Evolutionary conservation across 1,284 basidiomycete species (phyloP).

Genomic region (Stereum hirsutum): DNA sequence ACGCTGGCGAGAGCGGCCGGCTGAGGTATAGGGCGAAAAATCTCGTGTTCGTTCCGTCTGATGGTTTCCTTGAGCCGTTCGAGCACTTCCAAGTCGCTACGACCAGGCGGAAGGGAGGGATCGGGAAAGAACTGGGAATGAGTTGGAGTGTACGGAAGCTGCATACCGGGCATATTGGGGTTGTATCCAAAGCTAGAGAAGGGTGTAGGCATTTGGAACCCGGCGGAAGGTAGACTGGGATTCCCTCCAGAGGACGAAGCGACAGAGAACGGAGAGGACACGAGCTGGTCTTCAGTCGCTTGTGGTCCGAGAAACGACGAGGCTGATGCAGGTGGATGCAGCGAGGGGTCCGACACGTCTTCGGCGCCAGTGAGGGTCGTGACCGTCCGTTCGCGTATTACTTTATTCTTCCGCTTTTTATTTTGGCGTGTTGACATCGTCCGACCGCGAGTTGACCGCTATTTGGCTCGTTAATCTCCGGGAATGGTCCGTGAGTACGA

Average conservation of each 20-base stretch:
- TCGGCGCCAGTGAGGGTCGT: slow-evolving; percentile 40
- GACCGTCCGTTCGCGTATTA: slow-evolving; percentile 52
- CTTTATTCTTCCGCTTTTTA: slow-evolving; percentile 44
- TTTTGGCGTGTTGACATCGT: slow-evolving; percentile 56
- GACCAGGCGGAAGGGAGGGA: slow-evolving; percentile 17
- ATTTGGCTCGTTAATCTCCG: too few species aligned
- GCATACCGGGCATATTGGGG: slow-evolving; percentile 18
- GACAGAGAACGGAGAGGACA: slow-evolving; percentile 23
- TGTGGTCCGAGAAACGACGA: too few species aligned
- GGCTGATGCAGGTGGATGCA: slow-evolving; percentile 33
- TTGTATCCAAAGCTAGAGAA: slow-evolving; percentile 18
- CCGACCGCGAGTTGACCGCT: too few species aligned
- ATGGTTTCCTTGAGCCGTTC: slow-evolving; percentile 65
- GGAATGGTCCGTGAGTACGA: too few species aligned
- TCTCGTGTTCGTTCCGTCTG: slow-evolving; percentile 59
- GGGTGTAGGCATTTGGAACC: slow-evolving; percentile 12
- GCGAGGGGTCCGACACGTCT: slow-evolving; percentile 16
- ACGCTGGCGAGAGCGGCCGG: slow-evolving; percentile 52
- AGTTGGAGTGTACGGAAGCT: slow-evolving; percentile 12
- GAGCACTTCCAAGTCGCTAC: slow-evolving; percentile 59
- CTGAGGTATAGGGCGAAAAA: slow-evolving; percentile 54
- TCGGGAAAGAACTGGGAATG: slow-evolving; percentile 13
- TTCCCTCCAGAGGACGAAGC: slow-evolving; percentile 15
- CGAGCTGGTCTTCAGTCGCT: slow-evolving; percentile 33
- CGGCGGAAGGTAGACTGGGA: slow-evolving; percentile 9